A percentile compares a stretch with the other conserved stretches of the same genome.
Evolutionary conservation across 2,329 filamentous ascomycete genomes (phyloP).

Genomic region (Neofusicoccum laricinum): DNA sequence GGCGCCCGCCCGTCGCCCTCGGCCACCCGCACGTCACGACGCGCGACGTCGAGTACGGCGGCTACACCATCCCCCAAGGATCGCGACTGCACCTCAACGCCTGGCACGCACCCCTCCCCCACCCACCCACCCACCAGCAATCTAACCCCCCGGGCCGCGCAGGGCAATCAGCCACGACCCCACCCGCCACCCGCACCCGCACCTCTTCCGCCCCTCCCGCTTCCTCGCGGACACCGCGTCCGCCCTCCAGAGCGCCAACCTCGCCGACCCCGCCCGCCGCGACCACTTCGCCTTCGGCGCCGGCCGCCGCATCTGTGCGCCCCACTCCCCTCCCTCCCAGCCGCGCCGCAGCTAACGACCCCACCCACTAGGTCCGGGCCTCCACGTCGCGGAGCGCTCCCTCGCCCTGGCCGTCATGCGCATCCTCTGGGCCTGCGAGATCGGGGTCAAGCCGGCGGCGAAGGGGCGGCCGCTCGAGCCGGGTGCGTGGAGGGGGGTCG

Average conservation of each 20-base stretch:
- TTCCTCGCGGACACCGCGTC: slow-evolving; percentile 30
- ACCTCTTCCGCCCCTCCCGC: slow-evolving; percentile 43
- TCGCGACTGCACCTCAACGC: slow-evolving; percentile 48
- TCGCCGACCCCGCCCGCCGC: slow-evolving; percentile 21
- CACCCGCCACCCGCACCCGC: slow-evolving; percentile 40
- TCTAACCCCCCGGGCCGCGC: too few species aligned
- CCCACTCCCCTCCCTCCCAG: too few species aligned
- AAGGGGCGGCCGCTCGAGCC: neutral
- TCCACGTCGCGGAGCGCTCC: slow-evolving; percentile 18
- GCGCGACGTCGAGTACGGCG: slow-evolving; percentile 45
- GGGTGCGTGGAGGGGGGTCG: neutral
- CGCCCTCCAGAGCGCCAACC: slow-evolving; percentile 11
- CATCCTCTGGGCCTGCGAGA: slow-evolving; percentile 20
- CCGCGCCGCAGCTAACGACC: too few species aligned
- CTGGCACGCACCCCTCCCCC: too few species aligned
- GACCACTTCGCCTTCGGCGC: slow-evolving; percentile 22
- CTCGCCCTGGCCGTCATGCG: slow-evolving; percentile 18
- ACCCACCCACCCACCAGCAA: too few species aligned
- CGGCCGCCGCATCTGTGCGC: slow-evolving; percentile 19
- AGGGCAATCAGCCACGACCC: slow-evolving; percentile 50
- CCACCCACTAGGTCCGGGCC: slow-evolving; percentile 11
- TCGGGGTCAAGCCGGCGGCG: neutral
- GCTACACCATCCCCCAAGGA: slow-evolving; percentile 47
- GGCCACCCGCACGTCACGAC: slow-evolving; percentile 48
- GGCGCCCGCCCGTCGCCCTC: slow-evolving; percentile 55